These are phyloP conservation scores for Kalanchoe fedtschenkoi DNA, from an alignment of 164 flowering plant genomes.

Conservation along the genomic window DNA sequence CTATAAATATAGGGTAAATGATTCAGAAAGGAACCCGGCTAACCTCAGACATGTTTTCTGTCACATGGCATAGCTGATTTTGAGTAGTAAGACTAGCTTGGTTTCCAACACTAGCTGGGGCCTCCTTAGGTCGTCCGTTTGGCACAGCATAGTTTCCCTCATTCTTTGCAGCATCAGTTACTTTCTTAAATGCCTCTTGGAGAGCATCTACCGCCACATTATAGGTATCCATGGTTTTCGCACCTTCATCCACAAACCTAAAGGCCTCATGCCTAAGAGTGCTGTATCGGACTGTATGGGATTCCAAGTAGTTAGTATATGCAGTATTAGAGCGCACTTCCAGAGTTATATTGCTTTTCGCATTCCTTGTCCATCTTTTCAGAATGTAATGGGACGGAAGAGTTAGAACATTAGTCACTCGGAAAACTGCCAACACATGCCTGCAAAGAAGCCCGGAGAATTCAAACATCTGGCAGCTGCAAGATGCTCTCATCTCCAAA, in stretches of 20 bases:
- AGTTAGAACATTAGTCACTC: conserved; percentile 72
- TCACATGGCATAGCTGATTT: conserved; percentile 18
- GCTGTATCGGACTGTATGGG: conserved; percentile 59
- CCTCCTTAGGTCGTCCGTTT: conserved; percentile 33
- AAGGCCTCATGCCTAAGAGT: conserved; percentile 65
- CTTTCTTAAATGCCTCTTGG: conserved; percentile 45
- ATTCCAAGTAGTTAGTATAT: conserved; percentile 43
- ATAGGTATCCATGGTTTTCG: conserved; percentile 34
- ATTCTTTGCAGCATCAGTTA: conserved; percentile 37
- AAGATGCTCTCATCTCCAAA: conserved; percentile 60
- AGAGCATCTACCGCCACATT: conserved; percentile 46
- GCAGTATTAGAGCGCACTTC: conserved; percentile 36
- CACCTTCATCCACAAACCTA: conserved; percentile 62
- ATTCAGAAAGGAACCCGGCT: conserved; percentile 11
- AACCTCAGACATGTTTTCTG: conserved; percentile 43
- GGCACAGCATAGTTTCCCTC: conserved; percentile 27
- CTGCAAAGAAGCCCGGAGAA: conserved; percentile 78
- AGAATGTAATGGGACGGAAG: conserved; percentile 60
- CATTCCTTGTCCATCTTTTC: conserved; percentile 81
- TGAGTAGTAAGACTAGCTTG: conserved; percentile 10
- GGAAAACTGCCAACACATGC: conserved; percentile 66
- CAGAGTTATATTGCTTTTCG: conserved; percentile 57
- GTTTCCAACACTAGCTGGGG: conserved; percentile 13
- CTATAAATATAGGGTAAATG: conserved; percentile 12
- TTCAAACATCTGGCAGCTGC: conserved; percentile 86